Percentiles rank a stretch among this genome's conserved stretches.
Conservation (phyloP, 805 yeast genomes). For the Ogataea glucozyma region DNA sequence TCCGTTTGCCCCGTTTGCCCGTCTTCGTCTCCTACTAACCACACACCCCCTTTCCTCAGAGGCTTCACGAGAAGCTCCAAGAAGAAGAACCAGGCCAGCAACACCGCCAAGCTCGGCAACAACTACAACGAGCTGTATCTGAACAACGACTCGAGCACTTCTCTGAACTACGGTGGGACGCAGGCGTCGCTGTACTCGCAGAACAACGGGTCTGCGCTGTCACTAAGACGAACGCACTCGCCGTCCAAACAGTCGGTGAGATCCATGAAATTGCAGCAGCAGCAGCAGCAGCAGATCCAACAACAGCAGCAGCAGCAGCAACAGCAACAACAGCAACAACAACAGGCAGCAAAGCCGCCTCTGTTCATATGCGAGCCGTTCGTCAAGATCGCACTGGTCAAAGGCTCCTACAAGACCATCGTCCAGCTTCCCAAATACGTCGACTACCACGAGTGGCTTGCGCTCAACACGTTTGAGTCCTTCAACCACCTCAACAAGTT, state of each 20-base stretch:
- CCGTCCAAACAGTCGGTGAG: constrained; percentile 48
- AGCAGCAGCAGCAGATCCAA: constrained; percentile 20
- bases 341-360: constrained; percentile 40
- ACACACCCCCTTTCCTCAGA: constrained; percentile 32
- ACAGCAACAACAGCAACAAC: constrained; percentile 27
- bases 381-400: constrained; percentile 90
- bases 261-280: constrained; percentile 24
- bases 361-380: constrained; percentile 89
- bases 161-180: constrained; percentile 16
- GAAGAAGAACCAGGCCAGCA: constrained; percentile 33
- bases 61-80: constrained; percentile 57
- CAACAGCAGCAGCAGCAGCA: constrained; percentile 29
- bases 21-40: constrained; percentile 5
- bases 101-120: constrained; percentile 25
- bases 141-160: constrained; percentile 26
- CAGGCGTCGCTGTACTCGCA: constrained; percentile 36
- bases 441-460: constrained; percentile 94
- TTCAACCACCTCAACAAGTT: constrained; percentile 84
- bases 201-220: constrained; percentile 47
- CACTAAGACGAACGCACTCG: constrained; percentile 48
- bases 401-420: constrained; percentile 94
- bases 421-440: constrained; percentile 95
- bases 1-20: not conserved
- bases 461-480: constrained; percentile 87
- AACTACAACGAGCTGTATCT: constrained; percentile 27